Base-by-base conservation (phyloP, 2,329 filamentous ascomycete genomes). In the Diaporthe citrichinensis region DNA sequence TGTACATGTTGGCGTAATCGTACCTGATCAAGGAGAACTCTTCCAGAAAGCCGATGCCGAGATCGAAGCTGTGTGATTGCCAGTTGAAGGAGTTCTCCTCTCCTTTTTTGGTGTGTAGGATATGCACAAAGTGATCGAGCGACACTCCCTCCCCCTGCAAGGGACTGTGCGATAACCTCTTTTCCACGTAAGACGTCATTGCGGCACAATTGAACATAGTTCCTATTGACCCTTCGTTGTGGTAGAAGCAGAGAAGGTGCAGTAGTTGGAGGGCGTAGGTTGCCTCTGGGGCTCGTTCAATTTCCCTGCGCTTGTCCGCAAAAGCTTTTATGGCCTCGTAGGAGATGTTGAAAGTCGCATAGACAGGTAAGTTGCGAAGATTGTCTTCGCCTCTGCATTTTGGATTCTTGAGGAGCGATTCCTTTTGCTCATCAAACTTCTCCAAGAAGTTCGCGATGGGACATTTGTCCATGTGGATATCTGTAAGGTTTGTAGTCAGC, bases 241-340 rank as follows among this genome's bases (percentile, higher is more conserved):
- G 79, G 34, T 79, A 83, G 75, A 83, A 84, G 23, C 76, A 80
- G 10, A 83, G 75, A 1, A 81, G 34, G 17, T 69, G 76, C 1
- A 83, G 72, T 0, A 83, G 59, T 12, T 81, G 78, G 1, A 83
- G 72, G 0, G 82, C 82, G 17, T 17, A 20, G 6, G 15, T 20
- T 8, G 53, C 2, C 74, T 76, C 7, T 62, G 41, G 4, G 79
- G 80, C 5, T 73, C 67, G 0, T 55, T 49, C 0, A 77, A n/a
- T 20, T 14, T 76, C 28, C 0, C 8, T 49, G 0, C 39, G 51
- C 46, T 76, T 77, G 4, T 73, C 68, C 2, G 77, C 28, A 31
- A 76, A 73, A n/a, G 74, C 59, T 17, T 36, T 58, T 15, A 82
- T 76, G 0, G 76, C 76, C 1, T 74, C 34, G 57, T 80, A 80